These are phyloP conservation scores for Penicillium odoratum DNA, from an alignment of 495 filamentous ascomycete genomes.

Conservation along the genomic window DNA sequence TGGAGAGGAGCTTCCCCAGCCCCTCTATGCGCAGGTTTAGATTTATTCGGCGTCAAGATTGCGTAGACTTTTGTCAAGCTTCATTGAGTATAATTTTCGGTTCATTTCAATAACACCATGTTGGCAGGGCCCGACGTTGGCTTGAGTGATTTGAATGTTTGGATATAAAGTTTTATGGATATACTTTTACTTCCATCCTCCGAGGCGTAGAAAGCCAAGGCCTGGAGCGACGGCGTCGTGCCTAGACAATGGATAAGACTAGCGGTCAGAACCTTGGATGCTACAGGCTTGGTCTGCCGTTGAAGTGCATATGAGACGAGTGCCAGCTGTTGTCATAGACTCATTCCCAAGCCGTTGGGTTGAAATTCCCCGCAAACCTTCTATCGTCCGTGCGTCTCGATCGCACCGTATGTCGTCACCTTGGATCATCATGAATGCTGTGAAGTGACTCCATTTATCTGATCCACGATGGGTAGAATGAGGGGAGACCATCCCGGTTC, in stretches of 20 bases:
- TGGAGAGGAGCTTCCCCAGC: constrained; percentile 54
- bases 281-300: neutral
- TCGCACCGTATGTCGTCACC: neutral
- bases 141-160: neutral
- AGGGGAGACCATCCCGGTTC: neutral
- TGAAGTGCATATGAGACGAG: neutral
- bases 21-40: constrained; percentile 63
- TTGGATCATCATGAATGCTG: neutral
- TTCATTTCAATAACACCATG: neutral
- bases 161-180: constrained; percentile 1
- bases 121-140: neutral
- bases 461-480: neutral
- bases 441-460: neutral
- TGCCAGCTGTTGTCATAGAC: neutral
- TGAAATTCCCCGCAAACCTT: neutral
- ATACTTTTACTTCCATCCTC: neutral
- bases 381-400: neutral
- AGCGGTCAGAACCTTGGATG: neutral
- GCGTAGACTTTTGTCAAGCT: neutral
- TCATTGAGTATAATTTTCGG: constrained; percentile 2
- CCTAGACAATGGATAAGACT: neutral
- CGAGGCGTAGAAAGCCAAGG: neutral
- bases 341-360: neutral
- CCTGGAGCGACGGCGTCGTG: neutral
- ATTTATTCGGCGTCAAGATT: neutral